Evolutionary conservation across 176 grass and related monocot species (phyloP).

Genomic region (Puccinellia tenuiflora): DNA sequence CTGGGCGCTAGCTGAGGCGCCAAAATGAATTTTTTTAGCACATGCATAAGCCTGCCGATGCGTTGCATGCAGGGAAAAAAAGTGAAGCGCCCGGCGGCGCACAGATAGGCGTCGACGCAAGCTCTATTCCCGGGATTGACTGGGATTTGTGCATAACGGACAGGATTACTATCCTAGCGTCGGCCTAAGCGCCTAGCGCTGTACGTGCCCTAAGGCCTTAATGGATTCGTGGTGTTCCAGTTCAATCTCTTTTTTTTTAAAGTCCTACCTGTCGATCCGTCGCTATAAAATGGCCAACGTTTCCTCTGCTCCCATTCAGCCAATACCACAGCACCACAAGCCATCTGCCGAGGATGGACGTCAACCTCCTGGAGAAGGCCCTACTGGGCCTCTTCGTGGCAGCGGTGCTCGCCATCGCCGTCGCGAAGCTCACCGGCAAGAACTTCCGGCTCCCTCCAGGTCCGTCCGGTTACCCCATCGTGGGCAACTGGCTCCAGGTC

Average conservation of each 20-base stretch:
- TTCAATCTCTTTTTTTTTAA: no score
- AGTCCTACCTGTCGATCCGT: neutral
- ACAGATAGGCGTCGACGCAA: no score
- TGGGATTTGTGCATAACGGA: no score
- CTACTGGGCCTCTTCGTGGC: conserved; percentile 81
- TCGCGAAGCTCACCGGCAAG: conserved; percentile 71
- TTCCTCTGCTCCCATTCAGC: neutral
- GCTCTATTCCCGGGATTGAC: no score
- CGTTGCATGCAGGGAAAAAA: no score
- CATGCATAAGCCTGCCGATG: no score
- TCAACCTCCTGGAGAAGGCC: conserved; percentile 70
- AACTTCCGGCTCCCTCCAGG: conserved; percentile 62
- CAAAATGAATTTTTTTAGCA: no score
- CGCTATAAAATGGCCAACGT: neutral
- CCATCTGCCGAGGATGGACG: conserved; percentile 45
- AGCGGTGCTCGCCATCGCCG: conserved; percentile 51
- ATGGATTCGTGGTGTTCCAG: neutral
- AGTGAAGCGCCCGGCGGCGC: no score
- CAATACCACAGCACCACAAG: neutral
- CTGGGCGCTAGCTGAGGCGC: no score
- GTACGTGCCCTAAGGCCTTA: no score
- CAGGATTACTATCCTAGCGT: no score
- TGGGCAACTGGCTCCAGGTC: conserved; percentile 96
- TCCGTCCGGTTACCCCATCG: conserved; percentile 50
- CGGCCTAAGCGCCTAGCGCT: no score